Percentiles rank a stretch among this genome's conserved stretches.
Conservation (phyloP, 768 basidiomycete species). For the Lactarius psammicola region DNA sequence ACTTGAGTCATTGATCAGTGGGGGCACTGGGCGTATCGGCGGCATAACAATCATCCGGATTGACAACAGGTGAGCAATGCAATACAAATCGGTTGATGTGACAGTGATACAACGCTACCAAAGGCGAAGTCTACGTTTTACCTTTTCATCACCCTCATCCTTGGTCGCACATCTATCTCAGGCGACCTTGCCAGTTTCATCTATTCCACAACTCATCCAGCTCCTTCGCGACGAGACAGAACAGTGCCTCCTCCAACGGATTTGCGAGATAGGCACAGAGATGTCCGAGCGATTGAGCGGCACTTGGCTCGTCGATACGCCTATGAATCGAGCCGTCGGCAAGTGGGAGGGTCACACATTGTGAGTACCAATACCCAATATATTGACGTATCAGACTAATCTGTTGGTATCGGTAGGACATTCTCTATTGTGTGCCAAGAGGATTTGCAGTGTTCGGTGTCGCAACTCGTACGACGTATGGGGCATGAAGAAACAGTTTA, state of each 20-base stretch:
- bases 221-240: conserved; percentile 78
- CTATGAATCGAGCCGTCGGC: conserved; percentile 61
- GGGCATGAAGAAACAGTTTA: conserved; percentile 14
- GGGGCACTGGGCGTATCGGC: conserved; percentile 46
- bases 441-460: conserved; percentile 23
- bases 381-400: background rate
- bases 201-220: conserved; percentile 72
- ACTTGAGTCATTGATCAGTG: conserved; percentile 48
- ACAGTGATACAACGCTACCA: background rate
- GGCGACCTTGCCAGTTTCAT: conserved; percentile 69
- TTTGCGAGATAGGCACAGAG: conserved; percentile 64
- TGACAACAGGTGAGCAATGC: conserved; percentile 52
- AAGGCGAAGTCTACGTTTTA: conserved; percentile 74
- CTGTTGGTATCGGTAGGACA: conserved; percentile 8
- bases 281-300: conserved; percentile 50
- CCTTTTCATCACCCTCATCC: conserved; percentile 71
- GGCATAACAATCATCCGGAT: conserved; percentile 76
- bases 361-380: conserved; percentile 45
- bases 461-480: conserved; percentile 3
- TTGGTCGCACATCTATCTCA: conserved; percentile 78
- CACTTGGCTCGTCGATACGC: conserved; percentile 77
- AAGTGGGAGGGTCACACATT: conserved; percentile 78
- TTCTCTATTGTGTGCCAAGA: conserved; percentile 15
- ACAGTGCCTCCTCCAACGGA: conserved; percentile 61
- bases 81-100: background rate